Evolutionary conservation across 768 basidiomycete species (phyloP), one percentile per base, ranked within the genome.

Genomic region (Xerocomus brunneocitrinus): DNA sequence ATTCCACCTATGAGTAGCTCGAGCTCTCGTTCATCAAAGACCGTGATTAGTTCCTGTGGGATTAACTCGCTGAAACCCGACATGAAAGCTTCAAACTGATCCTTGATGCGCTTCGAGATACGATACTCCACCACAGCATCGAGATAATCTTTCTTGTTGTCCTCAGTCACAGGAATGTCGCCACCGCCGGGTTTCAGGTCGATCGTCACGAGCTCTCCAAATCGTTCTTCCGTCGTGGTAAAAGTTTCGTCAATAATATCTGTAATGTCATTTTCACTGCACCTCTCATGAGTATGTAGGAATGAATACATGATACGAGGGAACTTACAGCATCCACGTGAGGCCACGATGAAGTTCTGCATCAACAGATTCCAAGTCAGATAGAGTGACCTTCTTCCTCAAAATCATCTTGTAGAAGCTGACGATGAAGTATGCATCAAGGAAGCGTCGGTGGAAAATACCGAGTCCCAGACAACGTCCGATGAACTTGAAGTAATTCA

Each of bases 401-500:
- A 99, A 69, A 55, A 98, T 95, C 95, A 98, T 98, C 79, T 98
- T 99, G 83, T 99, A 98, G 80, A 99, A 97, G 64, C 91, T 91
- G 68, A 95, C 94, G 60, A 98, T 98, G 71, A 99, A 99, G 79
- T 98, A 98, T 34, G 95, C 95, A 61, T 99, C 97, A 59, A 99
- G 75, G 86, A 99, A 99, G 9, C 97, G 91, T 50, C 97, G 86
- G 69, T 99, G 97, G 85, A 99, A 99, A 69, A 99, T 98, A 59
- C 91, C 95, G 41, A 98, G 80, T 49, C 95, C 94, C 50, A 98
- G 77, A 65, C 89, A 91, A 34, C 97, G 85, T 8, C 97, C 97
- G 59, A 99, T 98, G 72, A 99, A 98, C 75, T 98, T 98, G 88
- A 98, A 98, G 76, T 98, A 99, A 76, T 98, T 98, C 68, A 99